These are phyloP conservation scores for Thraustotheca clavata DNA, from an alignment of 352 stramenopile species.

Conservation along the genomic window DNA sequence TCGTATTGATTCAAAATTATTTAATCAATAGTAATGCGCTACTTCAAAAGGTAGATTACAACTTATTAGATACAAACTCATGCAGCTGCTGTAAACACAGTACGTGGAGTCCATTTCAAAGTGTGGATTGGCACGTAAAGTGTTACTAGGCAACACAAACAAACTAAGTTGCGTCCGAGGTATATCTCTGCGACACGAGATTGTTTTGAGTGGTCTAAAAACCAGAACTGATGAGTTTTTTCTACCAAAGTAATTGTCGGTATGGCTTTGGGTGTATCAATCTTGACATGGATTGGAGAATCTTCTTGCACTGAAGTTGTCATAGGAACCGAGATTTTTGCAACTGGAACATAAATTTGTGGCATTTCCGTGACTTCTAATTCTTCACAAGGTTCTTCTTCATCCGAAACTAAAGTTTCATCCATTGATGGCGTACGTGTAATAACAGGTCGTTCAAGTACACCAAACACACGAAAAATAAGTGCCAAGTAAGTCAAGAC, in stretches of 20 bases:
- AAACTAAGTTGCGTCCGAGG: no score
- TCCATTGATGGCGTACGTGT: neutral
- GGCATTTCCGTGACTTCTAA: no score
- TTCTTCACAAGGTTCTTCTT: neutral
- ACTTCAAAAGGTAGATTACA: constrained; percentile 12
- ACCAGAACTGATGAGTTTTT: neutral
- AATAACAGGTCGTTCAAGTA: neutral
- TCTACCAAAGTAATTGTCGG: no score
- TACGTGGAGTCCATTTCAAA: neutral
- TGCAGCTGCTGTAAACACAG: neutral
- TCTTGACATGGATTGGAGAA: no score
- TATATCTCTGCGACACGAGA: no score
- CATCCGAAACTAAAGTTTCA: neutral
- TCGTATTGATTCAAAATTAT: no score
- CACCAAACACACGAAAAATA: constrained; percentile 40
- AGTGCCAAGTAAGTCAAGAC: constrained; percentile 88
- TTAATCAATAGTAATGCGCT: no score
- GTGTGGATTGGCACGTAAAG: neutral
- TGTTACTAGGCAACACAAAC: neutral
- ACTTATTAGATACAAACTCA: neutral
- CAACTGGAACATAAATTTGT: no score
- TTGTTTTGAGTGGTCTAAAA: neutral
- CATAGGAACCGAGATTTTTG: no score
- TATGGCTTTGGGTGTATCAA: no score
- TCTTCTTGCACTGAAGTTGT: no score